Conservation (phyloP, 345 rosid species). For the Boechera retrofracta region DNA sequence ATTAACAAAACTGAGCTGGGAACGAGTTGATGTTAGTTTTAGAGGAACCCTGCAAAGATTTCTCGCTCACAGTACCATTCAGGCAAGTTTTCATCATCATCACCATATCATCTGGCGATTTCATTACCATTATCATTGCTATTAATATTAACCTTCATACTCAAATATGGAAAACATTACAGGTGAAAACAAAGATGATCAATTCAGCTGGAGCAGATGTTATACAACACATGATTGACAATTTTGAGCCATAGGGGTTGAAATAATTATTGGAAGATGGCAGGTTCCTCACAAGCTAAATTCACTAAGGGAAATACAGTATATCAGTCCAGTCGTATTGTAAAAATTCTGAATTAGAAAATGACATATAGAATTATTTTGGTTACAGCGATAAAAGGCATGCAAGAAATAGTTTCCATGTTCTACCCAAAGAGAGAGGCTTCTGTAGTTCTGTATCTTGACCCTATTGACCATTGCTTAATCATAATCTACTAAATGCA, state of each 20-base stretch:
- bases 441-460: background rate
- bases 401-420: background rate
- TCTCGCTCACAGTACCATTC: conserved; percentile 79
- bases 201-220: conserved; percentile 86
- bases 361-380: background rate
- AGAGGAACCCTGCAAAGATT: conserved; percentile 67
- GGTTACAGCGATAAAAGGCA: background rate
- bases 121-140: conserved; percentile 4
- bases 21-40: conserved; percentile 80
- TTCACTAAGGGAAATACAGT: background rate
- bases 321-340: background rate
- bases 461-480: background rate
- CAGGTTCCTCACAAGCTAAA: background rate
- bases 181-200: conserved; percentile 63
- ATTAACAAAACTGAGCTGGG: conserved; percentile 74
- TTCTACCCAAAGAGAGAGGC: background rate
- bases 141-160: background rate
- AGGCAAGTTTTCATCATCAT: conserved; percentile 52
- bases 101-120: background rate
- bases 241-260: conserved; percentile 50
- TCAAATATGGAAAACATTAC: conserved; percentile 35
- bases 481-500: conserved; percentile 6
- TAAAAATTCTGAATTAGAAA: background rate
- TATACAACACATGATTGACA: conserved; percentile 80
- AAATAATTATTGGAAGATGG: conserved; percentile 2